phyloP scores from a whole-genome alignment of 371 early-diverging fungal species.

The Dentiscutata heterogama region DNA sequence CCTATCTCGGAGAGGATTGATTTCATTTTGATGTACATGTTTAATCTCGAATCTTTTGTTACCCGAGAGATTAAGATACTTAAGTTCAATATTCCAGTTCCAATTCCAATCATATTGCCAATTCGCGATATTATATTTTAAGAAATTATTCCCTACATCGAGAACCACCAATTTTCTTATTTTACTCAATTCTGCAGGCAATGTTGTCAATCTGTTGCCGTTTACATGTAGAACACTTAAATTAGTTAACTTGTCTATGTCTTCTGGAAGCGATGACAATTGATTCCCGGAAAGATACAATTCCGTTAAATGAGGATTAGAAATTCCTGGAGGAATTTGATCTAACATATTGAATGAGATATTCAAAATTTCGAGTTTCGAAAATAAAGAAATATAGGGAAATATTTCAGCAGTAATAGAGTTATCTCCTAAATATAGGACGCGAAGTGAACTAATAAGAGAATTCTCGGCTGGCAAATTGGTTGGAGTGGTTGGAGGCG shows the following conservation, averaged over 20 bases:
- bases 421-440: constrained; percentile 84
- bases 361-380: constrained; percentile 81
- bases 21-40: constrained; percentile 60
- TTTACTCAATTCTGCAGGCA: constrained; percentile 94
- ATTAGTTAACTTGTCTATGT: constrained; percentile 78
- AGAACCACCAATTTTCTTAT: constrained; percentile 77
- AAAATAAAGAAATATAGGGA: constrained; percentile 74
- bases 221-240: constrained; percentile 85
- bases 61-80: constrained; percentile 91
- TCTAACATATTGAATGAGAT: constrained; percentile 87
- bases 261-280: constrained; percentile 86
- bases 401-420: constrained; percentile 88
- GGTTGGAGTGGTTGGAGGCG: constrained; percentile 30
- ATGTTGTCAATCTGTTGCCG: constrained; percentile 88
- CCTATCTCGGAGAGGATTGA: constrained; percentile 59
- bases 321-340: constrained; percentile 72
- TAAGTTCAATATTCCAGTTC: constrained; percentile 92
- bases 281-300: constrained; percentile 90
- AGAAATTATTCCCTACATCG: constrained; percentile 88
- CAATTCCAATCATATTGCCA: constrained; percentile 98
- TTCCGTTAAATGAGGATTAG: constrained; percentile 70
- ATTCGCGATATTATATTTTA: constrained; percentile 94
- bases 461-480: constrained; percentile 50
- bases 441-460: constrained; percentile 67
- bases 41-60: constrained; percentile 92